Evolutionary conservation across 1,284 basidiomycete species (phyloP), one percentile per base, ranked within the genome.

Genomic region (Hymenochaete sp.): DNA sequence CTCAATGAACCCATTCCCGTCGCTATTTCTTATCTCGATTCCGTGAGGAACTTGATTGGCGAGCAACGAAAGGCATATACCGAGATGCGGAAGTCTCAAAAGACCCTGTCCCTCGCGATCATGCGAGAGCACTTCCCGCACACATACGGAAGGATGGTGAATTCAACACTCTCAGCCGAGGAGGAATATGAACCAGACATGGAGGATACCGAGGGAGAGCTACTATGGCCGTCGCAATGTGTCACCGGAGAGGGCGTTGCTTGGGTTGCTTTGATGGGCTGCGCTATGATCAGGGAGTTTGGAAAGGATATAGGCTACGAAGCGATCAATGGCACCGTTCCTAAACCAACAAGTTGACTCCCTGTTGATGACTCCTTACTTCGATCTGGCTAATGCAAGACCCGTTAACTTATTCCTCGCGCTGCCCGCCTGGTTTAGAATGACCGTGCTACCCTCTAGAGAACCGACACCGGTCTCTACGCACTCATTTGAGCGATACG

Each of bases 111-210:
- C 22, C 68, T 87, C 7, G 72, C 79, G 5, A 67, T 76, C 41
- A 60, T 87, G 60, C 67, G 74, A 3, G 74, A 75, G 35, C 74
- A 78, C 61, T 87, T 81, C 61, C 83, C 83, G 14, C 71, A 66
- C 27, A 87, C 83, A 1, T 84, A 81, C 58, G 70, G 77, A 13
- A 77, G 83, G 42, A 72, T 86, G 67, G 66, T 82, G 48, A 65
- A 75, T 50, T 75, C 79, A 19, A 76, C 73, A n/a, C 63, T 84
- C 32, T 64, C 67, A 1, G 65, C 71, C 0, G 67, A 67, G 10
- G 83, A 87, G 53, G 83, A 87, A 59, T 71, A 78, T 47, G 82
- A 85, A 53, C 79, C 81, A 6, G 83, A 86, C 52, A 75, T 86
- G 47, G 83, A 86, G 57, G 83, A 87, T 53, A 78, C 82, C 52